Evolutionary conservation across 2,329 filamentous ascomycete species (phyloP), one percentile per base, ranked within the genome.

Genomic region (Fusarium subtropicale): DNA sequence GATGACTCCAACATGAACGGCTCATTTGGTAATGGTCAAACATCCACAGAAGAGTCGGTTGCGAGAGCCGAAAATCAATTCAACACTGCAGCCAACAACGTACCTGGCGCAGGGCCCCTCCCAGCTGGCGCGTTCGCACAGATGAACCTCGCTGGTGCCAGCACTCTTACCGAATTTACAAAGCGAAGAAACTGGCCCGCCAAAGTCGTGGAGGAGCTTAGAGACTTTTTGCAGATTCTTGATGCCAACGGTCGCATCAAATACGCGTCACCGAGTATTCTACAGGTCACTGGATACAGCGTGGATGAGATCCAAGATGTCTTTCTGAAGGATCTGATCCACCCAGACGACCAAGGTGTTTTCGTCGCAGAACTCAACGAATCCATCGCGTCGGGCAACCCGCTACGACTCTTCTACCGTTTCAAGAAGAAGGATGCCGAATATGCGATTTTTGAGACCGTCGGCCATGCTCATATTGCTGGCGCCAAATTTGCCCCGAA

Each of bases 291-390:
- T 3, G 94, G 94, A 48, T 95, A 93, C 79, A 84, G 88, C 20
- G 81, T 87, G 3, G 84, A 88, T 6, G 90, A 94, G 71, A 83
- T 97, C 34, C 82, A 91, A 60, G 92, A 93, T 65, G 87, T 86
- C 69, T 91, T 94, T 74, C 87, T 98, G 56, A 89, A 89, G 52
- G 92, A 97, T 51, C 90, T 92, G 71, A 90, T 97, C 61, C 95
- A 98, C 78, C 87, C 90, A 7, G 94, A 97, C 78, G 94, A 97
- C 79, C 89, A 90, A 69, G 88, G 88, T 57, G 89, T 95, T 67
- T 97, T 97, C 76, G 88, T 93, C 57, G 88, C 92, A 55, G 94
- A 97, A 78, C 90, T 97, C 83, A 94, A 96, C 78, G 93, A 97
- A 78, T 92, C 91, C 18, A 95, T 97, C 68, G 90, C 92, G 3